Evolutionary conservation across 495 filamentous ascomycete species (phyloP), one percentile per base, ranked within the genome.

Genomic region (Symbiotaphrina buchneri): DNA sequence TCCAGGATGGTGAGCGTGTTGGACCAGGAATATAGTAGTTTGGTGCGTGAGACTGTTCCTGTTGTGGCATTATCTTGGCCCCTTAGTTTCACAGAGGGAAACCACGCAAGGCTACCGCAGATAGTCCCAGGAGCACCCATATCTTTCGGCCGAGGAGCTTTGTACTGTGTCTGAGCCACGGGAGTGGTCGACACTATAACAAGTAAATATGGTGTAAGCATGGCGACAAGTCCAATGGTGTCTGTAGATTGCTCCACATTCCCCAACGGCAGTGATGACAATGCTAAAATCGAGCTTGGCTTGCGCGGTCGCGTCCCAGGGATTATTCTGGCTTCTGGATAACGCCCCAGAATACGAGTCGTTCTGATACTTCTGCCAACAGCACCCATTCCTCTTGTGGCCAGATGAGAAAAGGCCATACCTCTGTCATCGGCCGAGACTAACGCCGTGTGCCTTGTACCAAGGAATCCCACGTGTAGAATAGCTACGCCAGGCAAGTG

Each of bases 1-100:
- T 99, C 90, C 16, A 95, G 47, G 13, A 95, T 72, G 1, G 85
- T 94, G 35, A 99, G 55, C 18, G 95, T 68, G 43, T 93, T 93
- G 7, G 84, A 94, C 90, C 87, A 99, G 45, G 81, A 92, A 50
- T 95, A 99, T 1, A 79, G 83, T n/a, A 99, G 60, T 46, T 94
- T 95, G 27, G 74, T 71, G 43, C 68, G 69, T 10, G 77, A 81
- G 21, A 53, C 45, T 1, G 54, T 54, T 27, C 59, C 54, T 1
- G 55, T 58, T 1, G 45, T 49, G 20, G 55, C 50, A 18, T 46
- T 47, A 29, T 76, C 71, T 24, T 68, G 62, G 16, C 69, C 65
- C 49, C 94, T 97, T 23, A 95, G 53, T 41, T 77, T 87, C 31
- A 94, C 87, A 3, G 82, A 79, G 3, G 87, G 87, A 48, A 95